Conservation (phyloP, 331 rosid species). For the Acacia concinna region DNA sequence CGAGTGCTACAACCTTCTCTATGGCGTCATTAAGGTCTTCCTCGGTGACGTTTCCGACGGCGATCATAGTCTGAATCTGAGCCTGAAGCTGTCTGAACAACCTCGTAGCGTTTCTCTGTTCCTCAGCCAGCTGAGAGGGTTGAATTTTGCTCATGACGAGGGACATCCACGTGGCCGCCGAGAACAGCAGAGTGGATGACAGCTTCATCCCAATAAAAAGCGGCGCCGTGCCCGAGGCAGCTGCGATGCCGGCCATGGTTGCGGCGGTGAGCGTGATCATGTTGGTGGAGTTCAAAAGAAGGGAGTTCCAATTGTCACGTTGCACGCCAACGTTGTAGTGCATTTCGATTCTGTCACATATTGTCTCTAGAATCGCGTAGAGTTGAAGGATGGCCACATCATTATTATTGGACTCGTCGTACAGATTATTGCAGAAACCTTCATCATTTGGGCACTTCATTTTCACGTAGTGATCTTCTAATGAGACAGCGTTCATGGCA, state of each 20-base stretch:
- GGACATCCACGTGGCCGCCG: constrained; percentile 60
- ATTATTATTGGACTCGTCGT: neutral
- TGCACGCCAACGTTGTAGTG: constrained; percentile 61
- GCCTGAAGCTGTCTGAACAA: constrained; percentile 48
- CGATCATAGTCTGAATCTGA: constrained; percentile 41
- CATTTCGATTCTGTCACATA: constrained; percentile 63
- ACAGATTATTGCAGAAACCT: neutral
- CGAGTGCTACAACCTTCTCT: constrained; percentile 55
- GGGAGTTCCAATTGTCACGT: constrained; percentile 70
- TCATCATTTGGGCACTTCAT: neutral
- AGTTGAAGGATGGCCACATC: constrained; percentile 38
- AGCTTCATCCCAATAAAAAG: constrained; percentile 44
- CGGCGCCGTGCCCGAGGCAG: neutral
- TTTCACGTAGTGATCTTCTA: neutral
- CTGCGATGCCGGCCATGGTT: constrained; percentile 49
- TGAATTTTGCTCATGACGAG: constrained; percentile 58
- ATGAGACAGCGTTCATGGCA: constrained; percentile 5
- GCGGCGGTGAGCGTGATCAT: constrained; percentile 75
- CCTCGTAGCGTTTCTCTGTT: constrained; percentile 64
- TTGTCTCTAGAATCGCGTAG: constrained; percentile 56
- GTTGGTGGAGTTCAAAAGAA: constrained; percentile 64
- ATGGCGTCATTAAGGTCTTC: constrained; percentile 39
- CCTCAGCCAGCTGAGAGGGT: constrained; percentile 76
- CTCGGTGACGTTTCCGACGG: constrained; percentile 34
- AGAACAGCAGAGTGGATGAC: constrained; percentile 53